phyloP scores from a whole-genome alignment of 805 yeast genomes.

The Candida fluviatilis region DNA sequence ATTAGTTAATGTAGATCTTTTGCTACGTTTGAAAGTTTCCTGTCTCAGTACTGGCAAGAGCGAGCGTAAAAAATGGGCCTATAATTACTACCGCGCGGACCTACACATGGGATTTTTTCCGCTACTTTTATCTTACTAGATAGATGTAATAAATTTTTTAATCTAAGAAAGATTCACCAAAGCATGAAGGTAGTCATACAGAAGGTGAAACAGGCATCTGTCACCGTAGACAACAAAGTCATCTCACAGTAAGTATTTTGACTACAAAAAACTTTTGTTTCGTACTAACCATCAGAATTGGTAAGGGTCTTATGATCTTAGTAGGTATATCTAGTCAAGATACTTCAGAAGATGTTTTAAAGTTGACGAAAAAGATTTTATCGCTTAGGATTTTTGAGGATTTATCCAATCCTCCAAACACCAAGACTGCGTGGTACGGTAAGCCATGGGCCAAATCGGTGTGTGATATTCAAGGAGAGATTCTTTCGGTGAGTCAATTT shows the following conservation, averaged over 20 bases:
- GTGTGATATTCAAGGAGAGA: constrained; percentile 61
- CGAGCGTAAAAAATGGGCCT: no score
- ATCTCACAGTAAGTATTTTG: constrained; percentile 53
- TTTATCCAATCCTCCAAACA: constrained; percentile 40
- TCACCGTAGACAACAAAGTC: constrained; percentile 67
- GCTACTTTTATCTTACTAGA: no score
- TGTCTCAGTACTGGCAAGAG: no score
- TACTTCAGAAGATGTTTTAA: constrained; percentile 66
- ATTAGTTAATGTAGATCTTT: neutral
- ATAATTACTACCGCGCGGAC: no score
- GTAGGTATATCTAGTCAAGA: constrained; percentile 85
- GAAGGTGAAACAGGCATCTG: constrained; percentile 84
- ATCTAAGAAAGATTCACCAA: neutral
- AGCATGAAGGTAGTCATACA: constrained; percentile 83
- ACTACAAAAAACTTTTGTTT: no score
- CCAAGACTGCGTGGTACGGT: constrained; percentile 43
- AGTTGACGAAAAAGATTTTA: constrained; percentile 62
- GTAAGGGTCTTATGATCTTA: constrained; percentile 69
- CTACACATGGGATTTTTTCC: no score
- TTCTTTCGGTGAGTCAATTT: constrained; percentile 88
- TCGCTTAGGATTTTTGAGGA: constrained; percentile 73
- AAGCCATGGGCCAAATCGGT: constrained; percentile 72
- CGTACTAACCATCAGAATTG: constrained; percentile 35
- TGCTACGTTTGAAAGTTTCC: no score
- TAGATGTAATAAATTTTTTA: no score